These are phyloP conservation scores for Xylaria sp. DNA, from an alignment of 2,329 filamentous ascomycete species.

Conservation along the genomic window DNA sequence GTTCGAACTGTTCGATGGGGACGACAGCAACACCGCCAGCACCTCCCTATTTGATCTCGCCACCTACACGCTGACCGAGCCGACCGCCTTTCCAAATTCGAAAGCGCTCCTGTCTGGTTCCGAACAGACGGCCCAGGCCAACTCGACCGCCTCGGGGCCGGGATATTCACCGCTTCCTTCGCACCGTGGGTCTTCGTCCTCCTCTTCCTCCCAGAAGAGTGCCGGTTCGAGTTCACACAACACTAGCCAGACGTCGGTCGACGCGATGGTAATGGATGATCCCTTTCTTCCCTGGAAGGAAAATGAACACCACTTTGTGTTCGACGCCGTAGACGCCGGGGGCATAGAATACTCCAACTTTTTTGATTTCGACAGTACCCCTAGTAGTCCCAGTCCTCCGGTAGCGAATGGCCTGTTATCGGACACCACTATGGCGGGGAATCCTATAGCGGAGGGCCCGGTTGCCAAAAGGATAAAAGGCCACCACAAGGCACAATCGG, in stretches of 20 bases:
- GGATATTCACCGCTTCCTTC: constrained; percentile 24
- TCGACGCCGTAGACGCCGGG: constrained; percentile 27
- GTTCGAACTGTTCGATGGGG: constrained; percentile 42
- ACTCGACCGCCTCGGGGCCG: constrained; percentile 8
- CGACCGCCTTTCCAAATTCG: constrained; percentile 19
- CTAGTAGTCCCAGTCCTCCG: constrained; percentile 55
- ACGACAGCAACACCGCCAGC: constrained; percentile 34
- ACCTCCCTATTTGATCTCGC: constrained; percentile 36
- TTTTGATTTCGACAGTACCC: constrained; percentile 62
- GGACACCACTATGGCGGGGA: constrained; percentile 12
- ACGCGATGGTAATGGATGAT: constrained; percentile 33
- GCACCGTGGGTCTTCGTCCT: constrained; percentile 37
- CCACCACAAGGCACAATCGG: constrained; percentile 32
- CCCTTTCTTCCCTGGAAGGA: constrained; percentile 24
- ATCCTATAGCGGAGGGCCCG: constrained; percentile 23
- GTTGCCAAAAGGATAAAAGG: constrained; percentile 34
- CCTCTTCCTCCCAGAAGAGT: constrained; percentile 35
- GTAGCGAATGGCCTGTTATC: constrained; percentile 23
- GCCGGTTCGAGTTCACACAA: constrained; percentile 32
- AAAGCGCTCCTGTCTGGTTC: constrained; percentile 22
- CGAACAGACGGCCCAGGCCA: constrained; percentile 12
- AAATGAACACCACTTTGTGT: constrained; percentile 25
- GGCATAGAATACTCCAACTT: constrained; percentile 38
- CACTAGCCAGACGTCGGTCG: constrained; percentile 33
- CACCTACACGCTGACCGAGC: constrained; percentile 29